These are phyloP conservation scores for Bipolaris cookei DNA, from an alignment of 2,329 filamentous ascomycete species.

Conservation along the genomic window DNA sequence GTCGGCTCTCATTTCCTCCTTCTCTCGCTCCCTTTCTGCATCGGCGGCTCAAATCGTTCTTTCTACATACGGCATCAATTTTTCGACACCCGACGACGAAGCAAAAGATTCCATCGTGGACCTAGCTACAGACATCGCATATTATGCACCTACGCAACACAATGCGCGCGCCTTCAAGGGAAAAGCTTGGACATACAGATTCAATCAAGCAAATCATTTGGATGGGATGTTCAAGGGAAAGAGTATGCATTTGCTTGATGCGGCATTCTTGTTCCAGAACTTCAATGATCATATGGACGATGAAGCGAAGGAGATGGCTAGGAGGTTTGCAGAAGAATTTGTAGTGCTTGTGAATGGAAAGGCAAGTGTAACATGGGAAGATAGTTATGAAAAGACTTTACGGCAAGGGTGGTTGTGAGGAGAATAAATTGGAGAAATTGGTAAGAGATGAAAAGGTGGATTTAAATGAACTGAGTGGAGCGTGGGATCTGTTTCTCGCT, in stretches of 20 bases:
- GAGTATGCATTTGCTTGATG: constrained; percentile 36
- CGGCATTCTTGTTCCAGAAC: constrained; percentile 38
- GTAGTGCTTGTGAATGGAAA: constrained; percentile 30
- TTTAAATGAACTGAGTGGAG: constrained; percentile 27
- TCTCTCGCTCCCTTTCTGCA: constrained; percentile 32
- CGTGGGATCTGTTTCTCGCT: constrained; percentile 31
- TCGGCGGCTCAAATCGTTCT: constrained; percentile 31
- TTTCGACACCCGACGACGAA: constrained; percentile 44
- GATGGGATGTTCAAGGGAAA: constrained; percentile 31
- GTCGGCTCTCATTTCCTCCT: constrained; percentile 33
- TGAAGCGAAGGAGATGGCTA: constrained; percentile 10
- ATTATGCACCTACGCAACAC: constrained; percentile 49
- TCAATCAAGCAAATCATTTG: constrained; percentile 37
- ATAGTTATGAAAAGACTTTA: constrained; percentile 6
- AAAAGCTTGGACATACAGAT: constrained; percentile 27
- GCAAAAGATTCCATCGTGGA: constrained; percentile 49
- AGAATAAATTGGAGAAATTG: constrained; percentile 20
- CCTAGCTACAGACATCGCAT: constrained; percentile 54
- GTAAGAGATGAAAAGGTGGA: constrained; percentile 21
- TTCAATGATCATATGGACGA: constrained; percentile 24
- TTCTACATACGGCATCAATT: constrained; percentile 47
- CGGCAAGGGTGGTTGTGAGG: constrained; percentile 11
- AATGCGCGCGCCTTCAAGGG: constrained; percentile 41
- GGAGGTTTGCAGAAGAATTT: constrained; percentile 24
- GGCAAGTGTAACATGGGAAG: constrained; percentile 10